These are phyloP conservation scores for Rhynchospora breviuscula DNA, from an alignment of 176 grass and related monocot species.

Conservation along the genomic window DNA sequence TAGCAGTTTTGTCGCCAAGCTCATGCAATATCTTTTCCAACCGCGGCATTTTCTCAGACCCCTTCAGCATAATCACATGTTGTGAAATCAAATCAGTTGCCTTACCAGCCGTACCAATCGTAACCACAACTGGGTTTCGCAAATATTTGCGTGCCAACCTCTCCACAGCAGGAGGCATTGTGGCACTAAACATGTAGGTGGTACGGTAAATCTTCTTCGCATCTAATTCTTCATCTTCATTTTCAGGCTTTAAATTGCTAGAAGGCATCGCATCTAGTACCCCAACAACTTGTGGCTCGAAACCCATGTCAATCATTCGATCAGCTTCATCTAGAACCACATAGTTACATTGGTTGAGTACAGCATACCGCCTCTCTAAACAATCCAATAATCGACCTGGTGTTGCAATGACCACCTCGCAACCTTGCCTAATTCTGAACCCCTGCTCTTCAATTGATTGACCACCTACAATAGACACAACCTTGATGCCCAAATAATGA, in stretches of 20 bases:
- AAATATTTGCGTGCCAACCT: conserved; percentile 92
- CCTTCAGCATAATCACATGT: conserved; percentile 85
- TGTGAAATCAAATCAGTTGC: conserved; percentile 94
- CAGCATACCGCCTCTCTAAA: conserved; percentile 88
- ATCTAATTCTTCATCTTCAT: conserved; percentile 95
- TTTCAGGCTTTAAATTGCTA: conserved; percentile 98
- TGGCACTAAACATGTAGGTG: conserved; percentile 99
- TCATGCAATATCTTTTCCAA: conserved; percentile 79
- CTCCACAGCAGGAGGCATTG: conserved; percentile 93
- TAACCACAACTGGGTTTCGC: conserved; percentile 90
- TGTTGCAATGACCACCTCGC: conserved; percentile 93
- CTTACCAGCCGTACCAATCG: conserved; percentile 94
- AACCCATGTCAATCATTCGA: conserved; percentile 99
- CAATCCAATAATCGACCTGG: conserved; percentile 94
- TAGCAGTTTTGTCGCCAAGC: conserved; percentile 90
- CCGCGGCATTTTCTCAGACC: conserved; percentile 71
- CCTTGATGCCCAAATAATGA: conserved; percentile 87
- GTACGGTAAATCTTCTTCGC: conserved; percentile 92
- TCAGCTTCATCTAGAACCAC: conserved; percentile 97
- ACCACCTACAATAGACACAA: conserved; percentile 91
- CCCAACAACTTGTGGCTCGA: conserved; percentile 94
- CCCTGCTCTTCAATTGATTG: conserved; percentile 98
- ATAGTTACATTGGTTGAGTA: conserved; percentile 97
- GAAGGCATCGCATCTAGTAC: conserved; percentile 94
- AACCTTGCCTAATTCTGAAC: conserved; percentile 90